Percentiles rank a stretch among this genome's conserved stretches.
These are phyloP conservation scores for Grosmannia clavigera DNA, from an alignment of 2,329 filamentous ascomycete genomes.

Conservation along the genomic window DNA sequence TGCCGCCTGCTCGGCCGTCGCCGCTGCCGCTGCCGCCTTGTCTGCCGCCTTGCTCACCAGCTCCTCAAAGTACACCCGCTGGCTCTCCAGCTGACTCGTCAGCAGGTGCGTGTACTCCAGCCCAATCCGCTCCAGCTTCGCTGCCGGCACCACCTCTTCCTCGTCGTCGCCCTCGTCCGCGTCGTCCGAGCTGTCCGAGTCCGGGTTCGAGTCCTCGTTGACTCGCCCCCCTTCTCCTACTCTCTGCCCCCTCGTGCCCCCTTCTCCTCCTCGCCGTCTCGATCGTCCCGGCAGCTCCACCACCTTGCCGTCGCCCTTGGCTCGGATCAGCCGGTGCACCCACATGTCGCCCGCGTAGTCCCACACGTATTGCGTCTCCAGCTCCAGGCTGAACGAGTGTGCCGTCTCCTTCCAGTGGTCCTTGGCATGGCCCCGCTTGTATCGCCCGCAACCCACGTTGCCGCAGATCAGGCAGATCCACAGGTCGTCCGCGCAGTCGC, in stretches of 20 bases:
- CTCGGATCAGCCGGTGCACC: constrained; percentile 88
- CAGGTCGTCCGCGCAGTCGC: constrained; percentile 68
- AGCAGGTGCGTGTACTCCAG: constrained; percentile 92
- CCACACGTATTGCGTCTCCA: constrained; percentile 92
- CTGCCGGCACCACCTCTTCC: constrained; percentile 54
- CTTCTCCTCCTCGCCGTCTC: background rate
- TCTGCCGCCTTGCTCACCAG: constrained; percentile 79
- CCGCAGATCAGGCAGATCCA: constrained; percentile 96
- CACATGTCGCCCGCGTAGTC: constrained; percentile 94
- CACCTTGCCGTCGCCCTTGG: constrained; percentile 83
- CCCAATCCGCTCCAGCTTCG: constrained; percentile 64
- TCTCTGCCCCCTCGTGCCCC: background rate
- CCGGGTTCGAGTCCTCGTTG: constrained; percentile 2
- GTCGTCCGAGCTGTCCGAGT: constrained; percentile 1
- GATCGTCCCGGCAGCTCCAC: constrained; percentile 65
- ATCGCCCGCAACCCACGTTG: constrained; percentile 83
- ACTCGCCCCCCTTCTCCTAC: background rate
- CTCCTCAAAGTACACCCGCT: constrained; percentile 89
- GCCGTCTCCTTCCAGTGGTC: constrained; percentile 82
- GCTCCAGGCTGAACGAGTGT: constrained; percentile 86
- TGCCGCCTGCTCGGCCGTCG: constrained; percentile 51
- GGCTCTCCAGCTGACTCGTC: constrained; percentile 83
- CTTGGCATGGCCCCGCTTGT: constrained; percentile 87
- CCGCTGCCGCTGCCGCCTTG: constrained; percentile 67
- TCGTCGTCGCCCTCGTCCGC: constrained; percentile 14